A percentile compares a stretch with the other conserved stretches of the same genome.
Conservation (phyloP, 495 filamentous ascomycete species). For the Elasticomyces elasticus region DNA sequence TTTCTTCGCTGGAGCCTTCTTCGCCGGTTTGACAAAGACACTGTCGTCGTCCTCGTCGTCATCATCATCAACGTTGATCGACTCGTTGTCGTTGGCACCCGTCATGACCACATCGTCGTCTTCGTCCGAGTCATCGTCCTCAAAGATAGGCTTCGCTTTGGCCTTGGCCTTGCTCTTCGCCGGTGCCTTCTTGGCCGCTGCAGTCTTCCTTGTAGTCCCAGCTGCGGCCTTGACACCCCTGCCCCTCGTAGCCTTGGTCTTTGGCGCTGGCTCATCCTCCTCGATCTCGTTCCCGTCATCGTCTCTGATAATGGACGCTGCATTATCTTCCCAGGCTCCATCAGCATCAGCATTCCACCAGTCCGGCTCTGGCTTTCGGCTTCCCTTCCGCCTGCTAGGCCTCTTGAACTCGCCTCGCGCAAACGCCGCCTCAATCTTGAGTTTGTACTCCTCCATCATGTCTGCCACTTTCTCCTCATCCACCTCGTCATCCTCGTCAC, state of each 20-base stretch:
- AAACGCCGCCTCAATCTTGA: conserved; percentile 62
- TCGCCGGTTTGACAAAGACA: conserved; percentile 45
- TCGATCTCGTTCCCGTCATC: neutral
- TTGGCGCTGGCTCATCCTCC: neutral
- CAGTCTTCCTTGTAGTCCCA: conserved; percentile 13
- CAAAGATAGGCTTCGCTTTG: conserved; percentile 40
- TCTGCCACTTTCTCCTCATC: conserved; percentile 58
- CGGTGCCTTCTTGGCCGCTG: conserved; percentile 23
- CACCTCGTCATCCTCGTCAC: conserved; percentile 40
- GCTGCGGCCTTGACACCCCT: conserved; percentile 41
- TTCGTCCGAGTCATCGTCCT: conserved; percentile 51
- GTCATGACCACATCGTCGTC: conserved; percentile 46
- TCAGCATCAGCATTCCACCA: conserved; percentile 80
- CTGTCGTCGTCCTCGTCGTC: conserved; percentile 44
- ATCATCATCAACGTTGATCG: conserved; percentile 36
- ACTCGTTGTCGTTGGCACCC: neutral
- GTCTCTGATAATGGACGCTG: conserved; percentile 53
- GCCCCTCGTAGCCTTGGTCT: neutral
- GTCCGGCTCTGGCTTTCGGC: conserved; percentile 65
- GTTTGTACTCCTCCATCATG: conserved; percentile 61
- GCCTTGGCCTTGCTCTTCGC: conserved; percentile 34
- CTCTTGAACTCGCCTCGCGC: conserved; percentile 52
- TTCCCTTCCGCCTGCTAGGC: conserved; percentile 44
- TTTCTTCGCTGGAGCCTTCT: conserved; percentile 31
- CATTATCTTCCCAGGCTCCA: conserved; percentile 74